Base-by-base conservation (phyloP, 2,329 filamentous ascomycete genomes). In the Torrubiella hemipterigena region DNA sequence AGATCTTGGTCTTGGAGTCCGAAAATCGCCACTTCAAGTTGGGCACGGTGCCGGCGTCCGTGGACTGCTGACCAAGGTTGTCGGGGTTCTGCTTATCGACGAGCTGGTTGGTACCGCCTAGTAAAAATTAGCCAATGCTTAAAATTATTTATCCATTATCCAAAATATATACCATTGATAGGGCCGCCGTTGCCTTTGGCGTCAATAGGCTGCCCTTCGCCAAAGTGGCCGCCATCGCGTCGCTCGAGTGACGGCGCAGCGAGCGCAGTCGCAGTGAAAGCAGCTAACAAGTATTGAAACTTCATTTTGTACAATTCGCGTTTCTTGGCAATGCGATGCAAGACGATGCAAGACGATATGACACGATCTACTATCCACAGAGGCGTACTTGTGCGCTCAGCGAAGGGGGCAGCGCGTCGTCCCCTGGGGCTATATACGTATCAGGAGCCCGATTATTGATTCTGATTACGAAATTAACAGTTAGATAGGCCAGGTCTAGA, bases 11-110 rank as follows among this genome's bases (percentile, higher is more conserved):
- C 53, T 72, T 75, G 16, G 73, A 79, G 48, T 79, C 70, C 1
- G 73, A 78, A 52, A 81, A 81, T 32, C 71, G 69, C 77, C 76
- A 72, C 48, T 80, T 81, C 41, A 80, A 56, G 45, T 81, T 81
- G 0, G 71, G 69, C 1, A 81, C 75, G 9, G 66, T 55, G 12
- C 77, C 77, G 29, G 60, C 63, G 45, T 81, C 77, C 2, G 76
- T 80, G 12, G 61, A 56, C 42, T 78, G 67, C 28, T 61, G 61
- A 11, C 71, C 73, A 1, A 81, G 63, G 43, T 75, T 74, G 38
- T 73, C 68, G 0, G 75, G 76, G 42, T 80, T 79, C 38, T 73
- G 63, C 3, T 71, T 50, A 42, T 81, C 77, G 16, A 79, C 51
- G 30, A 63, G 54, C 29, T 65, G 57, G 45, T 81, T 76, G 15